Conservation (phyloP, 768 basidiomycete genomes). For the Pleurotus pulmonarius region DNA sequence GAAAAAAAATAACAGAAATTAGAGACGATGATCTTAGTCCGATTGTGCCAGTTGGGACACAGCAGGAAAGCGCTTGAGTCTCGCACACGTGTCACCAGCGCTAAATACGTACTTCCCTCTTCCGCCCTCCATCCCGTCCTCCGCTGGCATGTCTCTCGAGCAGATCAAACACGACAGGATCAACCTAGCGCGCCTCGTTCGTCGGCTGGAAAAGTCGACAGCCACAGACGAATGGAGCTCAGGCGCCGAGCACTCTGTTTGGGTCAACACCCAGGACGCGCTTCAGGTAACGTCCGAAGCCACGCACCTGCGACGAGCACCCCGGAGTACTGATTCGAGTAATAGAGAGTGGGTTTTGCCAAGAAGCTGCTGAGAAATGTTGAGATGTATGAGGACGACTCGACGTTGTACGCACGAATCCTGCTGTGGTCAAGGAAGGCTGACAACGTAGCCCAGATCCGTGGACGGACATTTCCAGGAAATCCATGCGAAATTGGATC, state of each 20-base stretch:
- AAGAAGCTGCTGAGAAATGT: constrained; percentile 51
- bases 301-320: neutral
- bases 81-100: no score
- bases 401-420: constrained; percentile 33
- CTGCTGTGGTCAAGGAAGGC: no score
- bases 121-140: no score
- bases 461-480: constrained; percentile 43
- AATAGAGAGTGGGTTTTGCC: constrained; percentile 51
- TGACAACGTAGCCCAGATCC: no score
- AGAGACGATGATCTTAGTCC: no score
- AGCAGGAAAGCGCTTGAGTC: no score
- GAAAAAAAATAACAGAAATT: no score
- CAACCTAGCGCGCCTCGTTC: constrained; percentile 60
- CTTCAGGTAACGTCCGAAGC: constrained; percentile 44
- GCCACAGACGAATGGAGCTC: constrained; percentile 35
- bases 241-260: constrained; percentile 26
- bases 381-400: constrained; percentile 43
- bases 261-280: constrained; percentile 53
- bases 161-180: constrained; percentile 53
- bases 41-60: no score
- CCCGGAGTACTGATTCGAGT: neutral
- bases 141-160: neutral
- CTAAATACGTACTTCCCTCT: no score
- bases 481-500: constrained; percentile 47
- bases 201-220: constrained; percentile 55